Percentiles rank a stretch among this genome's conserved stretches.
These are phyloP conservation scores for Agrocybe praecox DNA, from an alignment of 768 basidiomycete genomes.

Conservation along the genomic window DNA sequence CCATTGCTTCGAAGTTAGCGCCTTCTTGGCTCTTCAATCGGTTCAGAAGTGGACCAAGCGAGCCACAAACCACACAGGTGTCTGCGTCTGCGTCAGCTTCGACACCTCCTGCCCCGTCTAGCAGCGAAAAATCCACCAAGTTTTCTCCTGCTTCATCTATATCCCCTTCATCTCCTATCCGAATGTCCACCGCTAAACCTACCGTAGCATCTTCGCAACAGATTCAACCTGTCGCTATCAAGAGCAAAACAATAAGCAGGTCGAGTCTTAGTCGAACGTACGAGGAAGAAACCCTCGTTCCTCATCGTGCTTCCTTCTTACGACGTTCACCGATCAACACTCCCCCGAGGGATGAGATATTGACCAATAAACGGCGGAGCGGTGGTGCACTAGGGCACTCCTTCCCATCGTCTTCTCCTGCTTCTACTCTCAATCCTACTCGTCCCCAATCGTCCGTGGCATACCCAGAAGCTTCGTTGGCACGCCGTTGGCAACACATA, in stretches of 20 bases:
- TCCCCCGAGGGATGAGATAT: conserved; percentile 70
- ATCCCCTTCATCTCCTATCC: conserved; percentile 30
- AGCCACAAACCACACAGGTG: conserved; percentile 61
- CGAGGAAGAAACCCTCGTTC: conserved; percentile 57
- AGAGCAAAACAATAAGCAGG: conserved; percentile 35
- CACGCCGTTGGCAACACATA: conserved; percentile 88
- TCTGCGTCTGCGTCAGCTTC: conserved; percentile 44
- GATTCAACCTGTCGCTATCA: conserved; percentile 47
- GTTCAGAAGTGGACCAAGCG: conserved; percentile 64
- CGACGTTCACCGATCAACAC: conserved; percentile 69
- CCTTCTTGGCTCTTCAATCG: conserved; percentile 82
- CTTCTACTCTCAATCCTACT: conserved; percentile 64
- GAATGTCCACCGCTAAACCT: conserved; percentile 36
- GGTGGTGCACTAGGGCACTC: conserved; percentile 39
- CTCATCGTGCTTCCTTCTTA: conserved; percentile 47
- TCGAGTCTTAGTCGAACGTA: conserved; percentile 52
- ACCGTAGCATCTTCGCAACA: conserved; percentile 34
- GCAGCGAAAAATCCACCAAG: conserved; percentile 13
- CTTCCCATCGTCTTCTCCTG: conserved; percentile 51
- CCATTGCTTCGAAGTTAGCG: conserved; percentile 61
- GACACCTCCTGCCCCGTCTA: not conserved
- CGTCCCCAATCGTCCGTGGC: conserved; percentile 59
- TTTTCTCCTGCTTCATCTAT: conserved; percentile 1
- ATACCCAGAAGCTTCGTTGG: conserved; percentile 71
- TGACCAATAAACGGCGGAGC: conserved; percentile 57